Base-by-base conservation (phyloP, 306 rosid genomes). In the Sechiopsis laciniata region DNA sequence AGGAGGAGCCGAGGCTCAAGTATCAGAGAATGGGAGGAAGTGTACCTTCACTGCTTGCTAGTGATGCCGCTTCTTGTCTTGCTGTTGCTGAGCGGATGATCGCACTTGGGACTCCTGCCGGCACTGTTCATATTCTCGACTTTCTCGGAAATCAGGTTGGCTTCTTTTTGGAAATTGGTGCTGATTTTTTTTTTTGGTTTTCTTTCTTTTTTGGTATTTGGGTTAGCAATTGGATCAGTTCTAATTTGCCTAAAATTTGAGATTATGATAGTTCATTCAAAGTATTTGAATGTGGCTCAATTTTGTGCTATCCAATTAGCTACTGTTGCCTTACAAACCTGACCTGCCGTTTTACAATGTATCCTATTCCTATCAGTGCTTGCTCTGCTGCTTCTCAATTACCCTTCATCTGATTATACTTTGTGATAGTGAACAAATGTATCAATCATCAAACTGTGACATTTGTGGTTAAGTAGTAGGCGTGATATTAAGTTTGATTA, bases 21-120 rank as follows among this genome's bases (percentile, higher is more conserved):
- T 94, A 94, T 73, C 97, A 94, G 87, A 82, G 99, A 82, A 85
- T 94, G 89, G 99, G 99, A 65, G 99, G 97, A 8, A 94, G 99
- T 82, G 86, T 94, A 45, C 92, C 99, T 24, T 67, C 87, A 59
- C 84, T 94, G 16, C 87, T 94, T 2, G 83, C 95, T 1, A 84
- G 77, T 78, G 99, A 91, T 73, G 95, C 89, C 8, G 96, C 99
- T n/a, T 87, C 97, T 51, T 94, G 91, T 77, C 77, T 94, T 46
- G 87, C 95, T 0, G 92, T 94, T n/a, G 91, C 97, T 3, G 97
- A 94, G 83, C 85, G 99, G 73, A 94, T 91, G 99, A 89, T 94
- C 78, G 99, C 97, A 0, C 87, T 94, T 9, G 99, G 99, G 21
- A 91, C 99, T 17, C 90, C 85, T 13, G 91, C 85, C 56, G 99